Evolutionary conservation across 768 basidiomycete species (phyloP), one percentile per base, ranked within the genome.

Genomic region (Boletellus emodensis): DNA sequence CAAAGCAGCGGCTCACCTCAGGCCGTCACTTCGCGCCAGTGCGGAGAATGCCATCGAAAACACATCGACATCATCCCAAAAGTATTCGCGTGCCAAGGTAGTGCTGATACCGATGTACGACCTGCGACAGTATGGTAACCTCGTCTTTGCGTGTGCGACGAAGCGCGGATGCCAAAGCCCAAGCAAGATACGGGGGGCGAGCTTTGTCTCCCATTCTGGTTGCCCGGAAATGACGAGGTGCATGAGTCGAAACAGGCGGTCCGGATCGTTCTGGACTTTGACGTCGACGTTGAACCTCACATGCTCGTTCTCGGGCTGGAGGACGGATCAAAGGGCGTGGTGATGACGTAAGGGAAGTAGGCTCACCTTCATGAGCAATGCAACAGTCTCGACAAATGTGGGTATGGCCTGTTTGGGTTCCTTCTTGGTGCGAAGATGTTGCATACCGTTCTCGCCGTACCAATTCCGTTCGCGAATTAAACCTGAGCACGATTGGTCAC

Each of bases 131-230:
- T 90, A 92, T 18, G 92, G 89, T 26, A 99, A 71, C 49, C 81
- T 76, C 18, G 72, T 71, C 70, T 84, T 83, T 5, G 95, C 95
- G 35, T 81, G 81, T 6, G 71, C 73, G 40, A 98, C 71, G 74
- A 95, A 99, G 44, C 83, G 81, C 8, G 96, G 93, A 71, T 99
- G 93, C 90, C 90, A 93, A 12, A 94, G 75, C 5, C 89, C 90
- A 48, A 91, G 75, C 8, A 92, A 70, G 61, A 93, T 81, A 15
- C 92, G 80, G 0, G 90, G 91, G 2, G 87, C 90, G 45, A 95
- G 81, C 35, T 60, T 66, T 8, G 79, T 83, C 68, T 91, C 79
- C 87, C 87, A 95, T 28, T 79, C 73, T 1, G 79, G 73, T 52
- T 92, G 80, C 7, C 74, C 60, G 13, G 79, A 73, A 52, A 95